Evolutionary conservation across 192 early-diverging fungal genomes (phyloP), one percentile per base, ranked within the genome.

Genomic region (Entomortierella lignicola): DNA sequence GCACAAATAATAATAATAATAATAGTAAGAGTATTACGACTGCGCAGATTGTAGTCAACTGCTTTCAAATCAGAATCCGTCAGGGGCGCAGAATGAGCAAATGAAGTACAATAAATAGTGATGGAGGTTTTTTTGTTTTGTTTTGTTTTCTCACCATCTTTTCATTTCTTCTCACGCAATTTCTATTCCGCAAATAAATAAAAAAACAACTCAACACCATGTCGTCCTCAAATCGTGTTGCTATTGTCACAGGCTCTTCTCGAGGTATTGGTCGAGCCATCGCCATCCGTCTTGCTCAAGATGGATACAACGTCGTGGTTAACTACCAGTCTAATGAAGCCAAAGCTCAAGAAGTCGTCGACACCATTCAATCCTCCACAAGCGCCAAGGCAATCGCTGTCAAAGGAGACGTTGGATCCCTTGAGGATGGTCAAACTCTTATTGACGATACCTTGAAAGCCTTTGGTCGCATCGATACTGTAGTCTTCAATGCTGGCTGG

Each of bases 401-500:
- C 53, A 85, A 87, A 59, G 95, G 93, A 2, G 94, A 91, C 13
- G 92, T 93, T 71, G 89, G 93, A 64, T 92, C 92, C 25, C 89
- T 96, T 34, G 93, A 92, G 68, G 89, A 94, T 8, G 94, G 94
- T 57, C 89, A 95, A 26, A 85, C 85, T 60, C 66, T 95, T 10
- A 88, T 96, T 37, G 84, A 91, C 32, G 92, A 92, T 2, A 93
- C 94, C n/a, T 77, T 96, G 47, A 69, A 88, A 54, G 84, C 44
- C 1, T 77, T 68, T 63, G 72, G 72, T 0, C 37, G 60, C 27
- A 68, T 77, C 31, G 72, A 77, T 83, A 65, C 94, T 51, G 72
- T 96, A 1, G 89, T 96, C 82, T 95, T 95, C 85, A 96, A 96
- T 60, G 95, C 95, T 8, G 95, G 91, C 42, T 95, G 95, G 71